phyloP scores from a whole-genome alignment of 2,329 filamentous ascomycete genomes.

The Xylariomycetidae sp. region DNA sequence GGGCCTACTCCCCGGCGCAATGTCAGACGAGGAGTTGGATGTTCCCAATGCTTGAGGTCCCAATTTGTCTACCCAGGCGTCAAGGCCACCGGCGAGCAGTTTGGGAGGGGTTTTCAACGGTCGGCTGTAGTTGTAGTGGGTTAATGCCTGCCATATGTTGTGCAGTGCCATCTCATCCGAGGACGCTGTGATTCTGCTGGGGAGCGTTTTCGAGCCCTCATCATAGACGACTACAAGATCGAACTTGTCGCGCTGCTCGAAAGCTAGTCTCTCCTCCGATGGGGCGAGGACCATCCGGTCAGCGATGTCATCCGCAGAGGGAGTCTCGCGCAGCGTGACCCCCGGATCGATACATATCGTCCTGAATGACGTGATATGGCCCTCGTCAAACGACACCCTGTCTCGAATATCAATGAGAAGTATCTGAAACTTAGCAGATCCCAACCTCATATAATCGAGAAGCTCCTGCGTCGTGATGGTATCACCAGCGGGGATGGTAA shows the following conservation, averaged over 20 bases:
- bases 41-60: conserved; percentile 59
- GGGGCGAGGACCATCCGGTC: conserved; percentile 70
- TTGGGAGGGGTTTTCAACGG: conserved; percentile 70
- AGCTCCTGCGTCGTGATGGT: conserved; percentile 66
- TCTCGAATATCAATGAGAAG: conserved; percentile 82
- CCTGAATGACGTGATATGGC: conserved; percentile 79
- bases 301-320: conserved; percentile 56
- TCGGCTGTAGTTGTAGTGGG: conserved; percentile 77
- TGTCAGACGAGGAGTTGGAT: conserved; percentile 24
- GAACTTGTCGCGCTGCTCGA: conserved; percentile 68
- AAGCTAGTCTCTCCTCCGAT: conserved; percentile 68
- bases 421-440: conserved; percentile 53
- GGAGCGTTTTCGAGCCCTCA: conserved; percentile 55
- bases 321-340: conserved; percentile 63
- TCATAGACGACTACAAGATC: conserved; percentile 93
- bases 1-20: conserved; percentile 6
- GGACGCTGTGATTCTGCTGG: conserved; percentile 25
- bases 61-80: conserved; percentile 82
- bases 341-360: conserved; percentile 87
- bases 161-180: conserved; percentile 54
- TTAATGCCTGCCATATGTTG: conserved; percentile 72
- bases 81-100: conserved; percentile 74
- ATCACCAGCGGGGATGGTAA: conserved; percentile 50
- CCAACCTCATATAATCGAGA: conserved; percentile 60
- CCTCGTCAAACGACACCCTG: conserved; percentile 76